Base-by-base conservation (phyloP, 306 rosid species). In the Quercus agrifolia region DNA sequence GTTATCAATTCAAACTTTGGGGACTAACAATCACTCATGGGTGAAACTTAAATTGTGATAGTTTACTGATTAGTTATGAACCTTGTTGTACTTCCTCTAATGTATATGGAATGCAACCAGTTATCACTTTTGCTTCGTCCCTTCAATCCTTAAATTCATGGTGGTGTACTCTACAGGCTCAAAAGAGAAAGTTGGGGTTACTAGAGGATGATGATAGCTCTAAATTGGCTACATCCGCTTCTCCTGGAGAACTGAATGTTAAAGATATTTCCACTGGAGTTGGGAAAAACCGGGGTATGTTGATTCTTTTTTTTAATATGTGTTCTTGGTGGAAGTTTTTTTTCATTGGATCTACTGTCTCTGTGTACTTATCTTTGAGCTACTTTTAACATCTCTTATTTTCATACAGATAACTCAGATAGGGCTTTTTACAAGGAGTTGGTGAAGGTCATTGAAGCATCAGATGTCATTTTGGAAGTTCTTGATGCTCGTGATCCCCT, bases 401-500 rank as follows among this genome's bases (percentile, higher is more conserved):
- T 74, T 56, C 33, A 17, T 14, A 27, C 75, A 86, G 99, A 93
- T 54, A 87, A 73, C 85, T 82, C 94, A 0, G 99, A 91, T 73
- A 89, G 89, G 84, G 92, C 92, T 71, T 96, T 96, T 82, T 93
- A 90, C 90, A 92, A 88, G 85, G 99, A 96, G 81, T 84, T 96
- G 86, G 96, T 85, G 30, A 89, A 90, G 81, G 97, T 96, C 46
- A 87, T 96, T 69, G 98, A 93, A 30, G 94, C 89, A 17, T 96
- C 99, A 27, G 98, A 96, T 88, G 99, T 96, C 30, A 87, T 96
- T 87, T 76, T 96, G 81, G 99, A 96, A 80, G 99, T 96, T 49
- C 92, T 96, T 83, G 99, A 96, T 86, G 99, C 99, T 66, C 90
- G 99, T 27, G 99, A 96, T 82, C 99, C 99, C 23, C 82, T 96